Percentiles rank a stretch among this genome's conserved stretches.
Conservation (phyloP, 805 yeast genomes). For the Saccharomycopsis fibuligera region DNA sequence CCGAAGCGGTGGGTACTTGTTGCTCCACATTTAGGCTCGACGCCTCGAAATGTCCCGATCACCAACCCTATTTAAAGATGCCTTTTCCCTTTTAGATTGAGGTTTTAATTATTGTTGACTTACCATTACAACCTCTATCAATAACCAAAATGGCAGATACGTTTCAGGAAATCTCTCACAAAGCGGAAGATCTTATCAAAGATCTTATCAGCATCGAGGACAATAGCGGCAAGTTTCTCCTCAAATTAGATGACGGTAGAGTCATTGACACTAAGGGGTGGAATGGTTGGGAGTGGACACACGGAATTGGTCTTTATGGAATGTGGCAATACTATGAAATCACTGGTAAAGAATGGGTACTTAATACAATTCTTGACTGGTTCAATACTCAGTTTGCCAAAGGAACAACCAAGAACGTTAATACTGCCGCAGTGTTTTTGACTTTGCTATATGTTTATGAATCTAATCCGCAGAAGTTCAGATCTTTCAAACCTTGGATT, state of each 20-base stretch:
- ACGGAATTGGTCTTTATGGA: constrained; percentile 34
- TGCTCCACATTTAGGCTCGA: too few species aligned
- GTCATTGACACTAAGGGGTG: constrained; percentile 34
- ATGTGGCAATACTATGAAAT: constrained; percentile 32
- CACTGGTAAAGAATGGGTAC: constrained; percentile 25
- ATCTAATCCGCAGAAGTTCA: constrained; percentile 7
- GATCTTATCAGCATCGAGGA: constrained; percentile 29
- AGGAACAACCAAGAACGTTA: constrained; percentile 32
- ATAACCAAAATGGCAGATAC: too few species aligned
- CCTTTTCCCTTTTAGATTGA: too few species aligned
- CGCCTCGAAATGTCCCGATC: too few species aligned
- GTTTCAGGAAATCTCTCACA: constrained; percentile 1
- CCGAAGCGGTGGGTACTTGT: too few species aligned
- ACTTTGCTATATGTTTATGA: constrained; percentile 30
- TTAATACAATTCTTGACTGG: constrained; percentile 28
- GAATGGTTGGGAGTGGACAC: constrained; percentile 38
- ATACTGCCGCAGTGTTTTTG: constrained; percentile 33
- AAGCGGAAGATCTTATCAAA: constrained; percentile 4
- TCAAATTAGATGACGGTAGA: constrained; percentile 29
- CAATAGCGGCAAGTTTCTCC: constrained; percentile 28
- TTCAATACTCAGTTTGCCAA: constrained; percentile 28
- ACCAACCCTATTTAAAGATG: too few species aligned
- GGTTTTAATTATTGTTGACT: too few species aligned
- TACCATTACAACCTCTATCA: too few species aligned
- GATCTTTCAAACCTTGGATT: constrained; percentile 27